Evolutionary conservation across 345 rosid genomes (phyloP).

Genomic region (Populus simonii): DNA sequence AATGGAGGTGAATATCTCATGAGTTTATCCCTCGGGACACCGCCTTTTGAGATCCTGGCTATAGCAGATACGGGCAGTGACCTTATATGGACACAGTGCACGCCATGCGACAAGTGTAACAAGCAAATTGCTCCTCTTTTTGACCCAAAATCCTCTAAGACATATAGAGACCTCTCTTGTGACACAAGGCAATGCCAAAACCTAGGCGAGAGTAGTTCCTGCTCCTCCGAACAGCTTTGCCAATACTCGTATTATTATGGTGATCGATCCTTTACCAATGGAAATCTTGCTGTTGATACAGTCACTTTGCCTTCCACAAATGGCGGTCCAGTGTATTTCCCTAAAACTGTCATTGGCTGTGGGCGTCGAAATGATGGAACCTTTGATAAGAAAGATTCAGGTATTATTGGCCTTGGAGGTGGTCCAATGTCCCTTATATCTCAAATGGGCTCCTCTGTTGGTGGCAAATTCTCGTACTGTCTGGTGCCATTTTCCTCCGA

Average conservation of each 20-base stretch:
- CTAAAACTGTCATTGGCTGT: slow-evolving; percentile 48
- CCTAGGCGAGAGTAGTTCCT: too few relatives aligned
- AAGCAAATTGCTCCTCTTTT: slow-evolving; percentile 18
- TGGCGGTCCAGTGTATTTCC: slow-evolving; percentile 37
- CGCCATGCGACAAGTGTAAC: slow-evolving; percentile 13
- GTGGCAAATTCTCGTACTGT: slow-evolving; percentile 62
- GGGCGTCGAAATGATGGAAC: slow-evolving; percentile 46
- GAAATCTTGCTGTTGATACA: slow-evolving; percentile 12
- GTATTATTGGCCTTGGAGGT: slow-evolving; percentile 63
- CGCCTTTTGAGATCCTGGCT: slow-evolving; percentile 8
- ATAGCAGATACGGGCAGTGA: slow-evolving; percentile 33
- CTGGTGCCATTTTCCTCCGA: slow-evolving; percentile 40
- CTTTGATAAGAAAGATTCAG: slow-evolving; percentile 40
- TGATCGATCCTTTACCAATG: slow-evolving; percentile 17
- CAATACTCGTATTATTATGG: slow-evolving; percentile 8
- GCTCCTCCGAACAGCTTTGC: neutral
- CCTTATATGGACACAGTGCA: slow-evolving; percentile 30
- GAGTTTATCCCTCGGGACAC: slow-evolving; percentile 22
- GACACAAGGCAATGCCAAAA: neutral
- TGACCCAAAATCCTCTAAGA: slow-evolving; percentile 29
- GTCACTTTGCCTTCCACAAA: slow-evolving; percentile 34
- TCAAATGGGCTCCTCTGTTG: slow-evolving; percentile 42
- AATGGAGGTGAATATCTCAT: slow-evolving; percentile 18
- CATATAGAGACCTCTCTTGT: slow-evolving; percentile 20
- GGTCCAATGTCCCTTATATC: slow-evolving; percentile 49